Evolutionary conservation across 2,329 filamentous ascomycete species (phyloP), one percentile per base, ranked within the genome.

Genomic region (Neonectria hederae): DNA sequence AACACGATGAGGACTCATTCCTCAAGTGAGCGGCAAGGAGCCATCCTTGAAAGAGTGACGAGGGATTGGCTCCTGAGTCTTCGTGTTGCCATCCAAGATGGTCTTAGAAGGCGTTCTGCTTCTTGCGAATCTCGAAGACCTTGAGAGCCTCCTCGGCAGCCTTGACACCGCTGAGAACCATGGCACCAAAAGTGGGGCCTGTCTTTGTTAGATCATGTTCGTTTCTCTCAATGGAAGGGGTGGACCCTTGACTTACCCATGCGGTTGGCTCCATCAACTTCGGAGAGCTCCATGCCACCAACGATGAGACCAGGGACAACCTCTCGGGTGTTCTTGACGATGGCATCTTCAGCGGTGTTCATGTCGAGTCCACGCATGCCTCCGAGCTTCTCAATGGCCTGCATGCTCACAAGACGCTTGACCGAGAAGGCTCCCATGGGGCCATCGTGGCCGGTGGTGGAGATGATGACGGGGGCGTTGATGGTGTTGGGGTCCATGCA

Each of bases 401-500:
- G 87, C 93, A 97, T 97, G 79, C 90, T 92, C 52, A 97, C 94
- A 43, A 97, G 90, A 53, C 94, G 89, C 87, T 97, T 97, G 78
- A 93, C 94, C 69, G 83, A 92, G 84, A 97, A 97, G 54, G 94
- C 94, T 51, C 94, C 94, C 77, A 97, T 97, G 17, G 94, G 94
- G 0, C 87, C 94, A 70, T 97, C 94, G 75, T 97, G 94, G 54
- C 94, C 94, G 0, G 94, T 97, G 24, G 94, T 97, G 62, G 90
- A 93, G 82, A 97, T 92, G 76, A 97, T 84, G 63, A 97, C 80
- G 1, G 94, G 93, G 0, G 93, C 93, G 77, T 97, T 97, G 87
- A 97, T 97, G 74, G 94, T 97, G 87, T 96, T 97, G 71, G 94
- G 94, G 79, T 97, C 94, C 94, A 97, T 97, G 90, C 94, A 97